A percentile compares a stretch with the other conserved stretches of the same genome.
Evolutionary conservation across 169 alveolate genomes (phyloP).

Genomic region (Plasmodium ovale): DNA sequence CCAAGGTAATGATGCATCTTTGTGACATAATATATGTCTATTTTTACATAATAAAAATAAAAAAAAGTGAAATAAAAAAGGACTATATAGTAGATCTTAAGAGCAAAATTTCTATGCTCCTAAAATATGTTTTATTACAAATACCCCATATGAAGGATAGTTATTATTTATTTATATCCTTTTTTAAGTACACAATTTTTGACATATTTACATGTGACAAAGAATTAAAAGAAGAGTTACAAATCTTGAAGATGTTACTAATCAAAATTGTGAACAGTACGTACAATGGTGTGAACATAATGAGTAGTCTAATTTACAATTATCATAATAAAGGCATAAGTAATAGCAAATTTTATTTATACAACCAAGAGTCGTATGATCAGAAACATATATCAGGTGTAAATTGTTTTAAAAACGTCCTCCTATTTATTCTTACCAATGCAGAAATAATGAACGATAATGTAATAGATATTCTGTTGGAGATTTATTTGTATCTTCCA

Average conservation of each 20-base stretch:
- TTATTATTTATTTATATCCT: slow-evolving; percentile 18
- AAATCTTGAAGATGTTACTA: slow-evolving; percentile 11
- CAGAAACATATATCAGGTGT: slow-evolving; percentile 40
- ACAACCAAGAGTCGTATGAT: slow-evolving; percentile 34
- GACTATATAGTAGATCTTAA: slow-evolving; percentile 11
- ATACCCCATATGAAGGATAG: slow-evolving; percentile 1
- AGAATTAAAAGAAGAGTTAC: slow-evolving; percentile 13
- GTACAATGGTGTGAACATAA: slow-evolving; percentile 5
- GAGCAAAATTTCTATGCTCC: slow-evolving; percentile 9
- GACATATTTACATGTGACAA: slow-evolving; percentile 20
- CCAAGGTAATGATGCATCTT: slow-evolving; percentile 22
- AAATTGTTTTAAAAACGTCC: slow-evolving; percentile 43
- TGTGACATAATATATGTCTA: slow-evolving; percentile 48
- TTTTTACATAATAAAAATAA: slow-evolving; percentile 42
- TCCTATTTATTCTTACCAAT: slow-evolving; percentile 34
- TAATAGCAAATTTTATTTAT: slow-evolving; percentile 13
- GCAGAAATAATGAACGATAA: slow-evolving; percentile 26
- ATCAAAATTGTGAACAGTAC: slow-evolving; percentile 13
- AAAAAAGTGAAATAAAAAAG: slow-evolving; percentile 8
- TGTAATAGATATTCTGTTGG: slow-evolving; percentile 16
- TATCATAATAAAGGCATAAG: not conserved
- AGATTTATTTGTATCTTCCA: slow-evolving; percentile 25
- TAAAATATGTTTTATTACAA: slow-evolving; percentile 18
- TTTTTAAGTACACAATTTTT: slow-evolving; percentile 42
- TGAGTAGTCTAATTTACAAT: slow-evolving; percentile 25